Evolutionary conservation across 352 stramenopile genomes (phyloP).

Genomic region (Globisporangium recalcitrans): DNA sequence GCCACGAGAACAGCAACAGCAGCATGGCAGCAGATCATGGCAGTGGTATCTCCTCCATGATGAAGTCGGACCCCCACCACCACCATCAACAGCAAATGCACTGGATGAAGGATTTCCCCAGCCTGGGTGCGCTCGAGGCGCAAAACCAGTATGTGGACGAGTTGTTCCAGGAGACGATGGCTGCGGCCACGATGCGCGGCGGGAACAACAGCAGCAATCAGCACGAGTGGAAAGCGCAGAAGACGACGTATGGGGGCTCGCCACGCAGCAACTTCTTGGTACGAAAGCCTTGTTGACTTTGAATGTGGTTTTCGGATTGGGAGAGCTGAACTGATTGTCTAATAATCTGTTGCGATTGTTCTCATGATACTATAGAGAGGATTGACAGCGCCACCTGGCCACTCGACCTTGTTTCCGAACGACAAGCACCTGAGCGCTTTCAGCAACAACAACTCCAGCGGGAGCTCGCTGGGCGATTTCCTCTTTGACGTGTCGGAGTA

Average conservation of each 20-base stretch:
- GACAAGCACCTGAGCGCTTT: conserved; percentile 2
- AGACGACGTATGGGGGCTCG: neutral
- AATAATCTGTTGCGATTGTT: neutral
- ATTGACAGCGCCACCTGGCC: neutral
- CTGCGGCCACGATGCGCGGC: conserved; percentile 8
- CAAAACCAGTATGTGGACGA: conserved; percentile 25
- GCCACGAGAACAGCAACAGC: too few species aligned
- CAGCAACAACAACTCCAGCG: neutral
- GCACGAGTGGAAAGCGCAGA: neutral
- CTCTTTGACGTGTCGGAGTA: conserved; percentile 18
- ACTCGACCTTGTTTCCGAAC: neutral
- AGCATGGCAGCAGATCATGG: neutral
- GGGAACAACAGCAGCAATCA: conserved; percentile 8
- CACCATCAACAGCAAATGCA: conserved; percentile 1
- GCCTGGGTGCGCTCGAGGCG: conserved; percentile 6
- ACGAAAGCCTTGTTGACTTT: neutral
- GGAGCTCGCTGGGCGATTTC: conserved; percentile 3
- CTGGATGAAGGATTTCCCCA: conserved; percentile 18
- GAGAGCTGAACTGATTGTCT: neutral
- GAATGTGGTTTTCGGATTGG: neutral
- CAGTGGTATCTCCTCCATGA: neutral
- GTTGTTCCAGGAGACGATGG: conserved; percentile 16
- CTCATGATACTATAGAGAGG: neutral
- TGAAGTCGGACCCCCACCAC: neutral
- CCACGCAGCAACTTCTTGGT: conserved; percentile 4